These are phyloP conservation scores for Fusarium sp. DNA, from an alignment of 2,329 filamentous ascomycete species.

Conservation along the genomic window DNA sequence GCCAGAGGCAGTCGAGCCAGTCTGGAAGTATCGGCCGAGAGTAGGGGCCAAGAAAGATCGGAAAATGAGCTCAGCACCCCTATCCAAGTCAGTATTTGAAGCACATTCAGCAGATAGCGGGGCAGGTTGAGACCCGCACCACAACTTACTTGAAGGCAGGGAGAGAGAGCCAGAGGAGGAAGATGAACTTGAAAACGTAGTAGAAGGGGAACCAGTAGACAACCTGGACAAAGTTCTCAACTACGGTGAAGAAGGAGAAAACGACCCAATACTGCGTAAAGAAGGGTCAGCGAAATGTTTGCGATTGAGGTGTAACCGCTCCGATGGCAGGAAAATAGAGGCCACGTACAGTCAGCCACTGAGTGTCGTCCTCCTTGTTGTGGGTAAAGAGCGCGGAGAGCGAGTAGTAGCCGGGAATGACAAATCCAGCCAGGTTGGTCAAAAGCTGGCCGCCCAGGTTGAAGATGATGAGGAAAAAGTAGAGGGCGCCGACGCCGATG, in stretches of 20 bases:
- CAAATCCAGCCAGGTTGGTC: conserved; percentile 85
- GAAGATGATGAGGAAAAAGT: conserved; percentile 93
- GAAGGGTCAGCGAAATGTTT: conserved; percentile 47
- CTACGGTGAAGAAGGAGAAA: conserved; percentile 81
- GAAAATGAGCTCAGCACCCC: conserved; percentile 96
- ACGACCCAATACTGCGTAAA: conserved; percentile 83
- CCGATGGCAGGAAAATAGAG: conserved; percentile 8
- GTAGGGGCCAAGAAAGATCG: conserved; percentile 92
- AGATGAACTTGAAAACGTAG: conserved; percentile 99
- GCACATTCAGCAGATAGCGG: conserved; percentile 12
- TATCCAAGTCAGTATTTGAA: conserved; percentile 51
- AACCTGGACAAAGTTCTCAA: conserved; percentile 83
- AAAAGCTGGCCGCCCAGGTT: conserved; percentile 90
- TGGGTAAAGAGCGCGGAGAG: conserved; percentile 77
- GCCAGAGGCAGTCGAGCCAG: conserved; percentile 80
- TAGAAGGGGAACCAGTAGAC: conserved; percentile 99
- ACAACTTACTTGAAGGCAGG: conserved; percentile 85
- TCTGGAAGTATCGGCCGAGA: conserved; percentile 88
- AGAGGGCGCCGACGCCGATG: conserved; percentile 78
- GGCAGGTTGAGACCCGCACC: conserved; percentile 10
- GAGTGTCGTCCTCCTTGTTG: conserved; percentile 79
- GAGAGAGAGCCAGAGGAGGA: conserved; percentile 97
- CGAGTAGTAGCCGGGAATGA: conserved; percentile 86
- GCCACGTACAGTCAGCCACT: conserved; percentile 75
- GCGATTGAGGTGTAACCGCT: conserved; percentile 1